Conservation (phyloP, 2,329 filamentous ascomycete species). For the Aspergillus fijiensis region DNA sequence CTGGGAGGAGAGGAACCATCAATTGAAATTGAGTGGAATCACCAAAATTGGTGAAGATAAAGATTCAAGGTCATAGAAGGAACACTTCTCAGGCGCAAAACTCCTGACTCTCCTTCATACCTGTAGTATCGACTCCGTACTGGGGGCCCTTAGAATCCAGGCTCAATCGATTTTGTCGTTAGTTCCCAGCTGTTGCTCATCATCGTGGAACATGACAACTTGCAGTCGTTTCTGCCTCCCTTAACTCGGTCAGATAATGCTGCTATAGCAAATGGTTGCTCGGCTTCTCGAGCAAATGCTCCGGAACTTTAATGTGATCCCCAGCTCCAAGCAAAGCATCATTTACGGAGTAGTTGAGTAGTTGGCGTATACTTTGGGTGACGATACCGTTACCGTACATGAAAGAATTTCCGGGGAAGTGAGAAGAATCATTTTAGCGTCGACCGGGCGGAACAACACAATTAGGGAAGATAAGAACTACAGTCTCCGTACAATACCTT, state of each 20-base stretch:
- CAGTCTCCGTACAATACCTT: too few relatives aligned
- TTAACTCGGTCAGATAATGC: background rate
- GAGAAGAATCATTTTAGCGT: background rate
- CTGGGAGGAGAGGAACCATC: constrained; percentile 12
- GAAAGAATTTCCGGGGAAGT: constrained; percentile 4
- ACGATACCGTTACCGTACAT: constrained; percentile 8
- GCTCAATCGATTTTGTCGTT: background rate
- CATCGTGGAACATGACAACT: background rate
- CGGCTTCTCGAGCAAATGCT: constrained; percentile 6
- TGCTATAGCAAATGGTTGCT: background rate
- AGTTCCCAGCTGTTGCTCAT: background rate
- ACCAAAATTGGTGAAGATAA: constrained; percentile 12
- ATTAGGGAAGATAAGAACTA: background rate
- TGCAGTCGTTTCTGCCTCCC: background rate
- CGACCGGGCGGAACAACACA: background rate
- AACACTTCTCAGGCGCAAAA: background rate
- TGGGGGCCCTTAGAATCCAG: background rate
- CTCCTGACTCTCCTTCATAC: background rate
- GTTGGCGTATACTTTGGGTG: background rate
- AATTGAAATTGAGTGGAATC: constrained; percentile 19
- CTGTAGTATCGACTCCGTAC: background rate
- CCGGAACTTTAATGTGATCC: constrained; percentile 5
- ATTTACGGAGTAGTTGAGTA: background rate
- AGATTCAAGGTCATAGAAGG: constrained; percentile 2
- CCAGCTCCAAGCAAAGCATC: constrained; percentile 1